phyloP scores from a whole-genome alignment of 164 flowering plant genomes.

The Liquidambar formosana region DNA sequence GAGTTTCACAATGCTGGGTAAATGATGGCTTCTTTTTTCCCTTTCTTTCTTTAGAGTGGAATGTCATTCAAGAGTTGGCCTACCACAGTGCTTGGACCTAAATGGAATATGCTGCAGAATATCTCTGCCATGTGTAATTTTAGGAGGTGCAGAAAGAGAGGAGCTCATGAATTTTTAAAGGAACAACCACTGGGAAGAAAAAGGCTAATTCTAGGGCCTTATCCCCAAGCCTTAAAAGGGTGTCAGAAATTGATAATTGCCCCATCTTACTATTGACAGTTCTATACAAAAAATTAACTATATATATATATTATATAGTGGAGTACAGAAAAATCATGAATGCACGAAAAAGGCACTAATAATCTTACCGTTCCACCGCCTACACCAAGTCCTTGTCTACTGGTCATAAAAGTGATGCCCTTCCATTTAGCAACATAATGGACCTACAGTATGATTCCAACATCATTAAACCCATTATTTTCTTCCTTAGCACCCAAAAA shows the following conservation, averaged over 20 bases:
- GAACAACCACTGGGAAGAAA: neutral
- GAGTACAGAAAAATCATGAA: neutral
- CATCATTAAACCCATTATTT: neutral
- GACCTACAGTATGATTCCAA: conserved; percentile 49
- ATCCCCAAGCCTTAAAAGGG: neutral
- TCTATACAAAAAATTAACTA: neutral
- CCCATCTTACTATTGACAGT: neutral
- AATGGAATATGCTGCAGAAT: neutral
- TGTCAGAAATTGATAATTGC: neutral
- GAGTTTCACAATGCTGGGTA: no score
- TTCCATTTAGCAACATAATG: conserved; percentile 99
- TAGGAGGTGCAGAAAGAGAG: neutral
- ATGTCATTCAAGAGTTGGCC: neutral
- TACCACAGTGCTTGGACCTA: neutral
- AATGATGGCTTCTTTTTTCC: no score
- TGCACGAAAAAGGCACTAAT: neutral
- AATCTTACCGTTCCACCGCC: conserved; percentile 88
- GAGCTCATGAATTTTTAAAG: neutral
- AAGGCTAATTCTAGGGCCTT: neutral
- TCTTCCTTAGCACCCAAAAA: neutral
- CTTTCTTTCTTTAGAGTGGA: neutral
- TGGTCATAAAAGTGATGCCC: conserved; percentile 90
- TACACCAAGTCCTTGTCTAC: conserved; percentile 96
- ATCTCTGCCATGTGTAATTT: neutral
- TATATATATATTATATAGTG: neutral